Evolutionary conservation across 2,329 filamentous ascomycete species (phyloP), one percentile per base, ranked within the genome.

Genomic region (Microsporum canis): DNA sequence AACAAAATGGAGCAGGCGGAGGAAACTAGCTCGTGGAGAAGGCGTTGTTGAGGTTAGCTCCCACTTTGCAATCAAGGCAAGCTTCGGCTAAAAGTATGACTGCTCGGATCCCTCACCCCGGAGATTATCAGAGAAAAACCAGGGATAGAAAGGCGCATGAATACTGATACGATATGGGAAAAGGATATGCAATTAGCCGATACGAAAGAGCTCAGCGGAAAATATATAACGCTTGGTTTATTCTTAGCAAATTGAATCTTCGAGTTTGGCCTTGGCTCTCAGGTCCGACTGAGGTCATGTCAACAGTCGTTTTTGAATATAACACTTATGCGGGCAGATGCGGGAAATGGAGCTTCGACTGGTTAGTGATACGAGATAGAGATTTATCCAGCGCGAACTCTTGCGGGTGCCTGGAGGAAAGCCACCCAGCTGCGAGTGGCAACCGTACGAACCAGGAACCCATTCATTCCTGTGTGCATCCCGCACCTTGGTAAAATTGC

Each of bases 101-200:
- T 55, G 45, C 23, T 51, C 45, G 45, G 45, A 31, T 51, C 45
- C 45, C 33, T 55, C 51, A 55, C 51, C 51, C 51, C 51, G 51
- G 51, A 55, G 51, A 55, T 55, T 55, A 55, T 55, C 34, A 34
- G 51, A 55, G 51, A 29, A 55, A 34, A 34, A 31, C 51, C 51
- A 55, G 51, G 51, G 51, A 55, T 55, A n/a, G 10, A 34, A 31
- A 55, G 6, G 51, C 51, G 36, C n/a, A 43, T 43, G n/a, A 29
- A 34, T n/a, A 36, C 33, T 33, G 51, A 55, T 36, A 55, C 51
- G 31, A 36, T 55, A 36, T 55, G 51, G 51, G 51, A n/a, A 55
- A 34, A 36, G 51, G 31, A 55, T n/a, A 55, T 55, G 51, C 51
- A 55, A 55, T 36, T 34, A 55, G 51, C 51, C 51, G 51, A 55